phyloP scores from a whole-genome alignment of 2,329 filamentous ascomycete genomes.

The Canariomyces notabilis region DNA sequence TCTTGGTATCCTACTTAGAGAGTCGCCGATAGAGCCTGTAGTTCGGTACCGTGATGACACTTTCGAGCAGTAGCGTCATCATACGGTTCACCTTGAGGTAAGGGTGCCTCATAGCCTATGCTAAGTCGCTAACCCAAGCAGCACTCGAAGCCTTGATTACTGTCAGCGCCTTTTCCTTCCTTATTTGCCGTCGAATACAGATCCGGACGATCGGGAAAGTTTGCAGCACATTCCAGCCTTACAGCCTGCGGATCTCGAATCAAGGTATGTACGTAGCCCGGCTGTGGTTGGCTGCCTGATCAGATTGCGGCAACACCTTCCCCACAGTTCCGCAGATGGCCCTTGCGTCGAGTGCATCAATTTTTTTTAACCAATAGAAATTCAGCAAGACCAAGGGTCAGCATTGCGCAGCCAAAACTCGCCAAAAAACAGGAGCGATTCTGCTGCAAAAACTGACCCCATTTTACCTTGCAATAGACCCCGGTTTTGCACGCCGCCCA shows the following conservation, averaged over 20 bases:
- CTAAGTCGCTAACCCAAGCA: too few relatives aligned
- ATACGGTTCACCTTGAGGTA: too few relatives aligned
- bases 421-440: conserved; percentile 22
- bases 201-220: neutral
- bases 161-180: neutral
- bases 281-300: conserved; percentile 16
- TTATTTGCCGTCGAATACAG: neutral
- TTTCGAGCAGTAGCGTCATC: too few relatives aligned
- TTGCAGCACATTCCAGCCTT: conserved; percentile 4
- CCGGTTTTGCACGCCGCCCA: conserved; percentile 24
- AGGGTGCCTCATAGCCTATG: too few relatives aligned
- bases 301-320: conserved; percentile 5
- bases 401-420: conserved; percentile 19
- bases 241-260: conserved; percentile 15
- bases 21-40: too few relatives aligned
- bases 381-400: conserved; percentile 8
- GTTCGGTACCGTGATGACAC: too few relatives aligned
- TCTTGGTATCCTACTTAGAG: too few relatives aligned
- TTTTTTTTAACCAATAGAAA: conserved; percentile 30
- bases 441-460: conserved; percentile 24
- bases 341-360: conserved; percentile 17
- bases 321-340: conserved; percentile 18
- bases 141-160: too few relatives aligned
- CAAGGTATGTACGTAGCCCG: conserved; percentile 17
- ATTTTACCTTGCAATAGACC: conserved; percentile 26